phyloP scores from a whole-genome alignment of 2,329 filamentous ascomycete genomes.

The Claviceps maximensis region DNA sequence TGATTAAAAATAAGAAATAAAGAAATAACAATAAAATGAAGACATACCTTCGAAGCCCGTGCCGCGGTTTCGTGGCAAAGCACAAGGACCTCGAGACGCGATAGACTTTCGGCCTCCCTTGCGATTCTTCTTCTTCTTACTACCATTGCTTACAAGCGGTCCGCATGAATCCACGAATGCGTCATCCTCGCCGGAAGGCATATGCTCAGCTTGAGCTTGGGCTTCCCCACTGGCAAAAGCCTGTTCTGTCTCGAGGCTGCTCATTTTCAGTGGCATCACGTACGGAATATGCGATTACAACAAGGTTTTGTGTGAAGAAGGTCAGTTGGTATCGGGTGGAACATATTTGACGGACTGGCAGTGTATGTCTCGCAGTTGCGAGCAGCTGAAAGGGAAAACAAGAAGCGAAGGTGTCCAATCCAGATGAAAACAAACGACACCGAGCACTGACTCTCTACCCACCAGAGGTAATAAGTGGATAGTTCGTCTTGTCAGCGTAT shows the following conservation, averaged over 20 bases:
- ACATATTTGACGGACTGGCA: background rate
- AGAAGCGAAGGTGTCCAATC: background rate
- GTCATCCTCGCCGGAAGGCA: background rate
- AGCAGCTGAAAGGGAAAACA: background rate
- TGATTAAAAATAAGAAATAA: background rate
- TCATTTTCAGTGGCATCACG: background rate
- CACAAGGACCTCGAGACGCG: conserved; percentile 24
- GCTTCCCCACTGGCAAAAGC: background rate
- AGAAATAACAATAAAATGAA: background rate
- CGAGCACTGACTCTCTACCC: no score
- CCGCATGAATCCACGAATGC: background rate
- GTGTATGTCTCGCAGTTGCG: background rate
- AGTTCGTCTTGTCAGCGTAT: no score
- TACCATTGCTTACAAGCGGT: background rate
- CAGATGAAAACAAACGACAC: no score
- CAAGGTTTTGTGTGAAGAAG: no score
- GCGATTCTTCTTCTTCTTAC: conserved; percentile 11
- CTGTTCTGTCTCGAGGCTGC: background rate
- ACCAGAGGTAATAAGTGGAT: no score
- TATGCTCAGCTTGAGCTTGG: background rate
- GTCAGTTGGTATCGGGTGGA: no score
- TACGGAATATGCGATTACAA: background rate
- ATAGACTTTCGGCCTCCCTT: conserved; percentile 7
- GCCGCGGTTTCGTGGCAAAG: conserved; percentile 29
- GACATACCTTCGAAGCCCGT: conserved; percentile 61